Base-by-base conservation (phyloP, 2,329 filamentous ascomycete genomes). In the Cytospora piceae region DNA sequence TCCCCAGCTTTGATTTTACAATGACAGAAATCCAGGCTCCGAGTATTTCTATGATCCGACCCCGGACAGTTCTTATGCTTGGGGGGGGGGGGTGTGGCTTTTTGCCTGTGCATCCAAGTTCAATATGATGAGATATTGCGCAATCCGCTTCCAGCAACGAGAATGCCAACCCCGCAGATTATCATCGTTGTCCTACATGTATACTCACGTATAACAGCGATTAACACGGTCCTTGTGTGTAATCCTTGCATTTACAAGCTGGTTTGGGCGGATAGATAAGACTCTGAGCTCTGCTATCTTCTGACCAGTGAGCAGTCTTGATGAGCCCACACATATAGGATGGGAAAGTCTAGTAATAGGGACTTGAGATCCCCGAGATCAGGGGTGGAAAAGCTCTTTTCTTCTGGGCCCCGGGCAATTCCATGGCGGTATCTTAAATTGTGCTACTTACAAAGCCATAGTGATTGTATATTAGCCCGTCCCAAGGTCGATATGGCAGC, bases 101-200 rank as follows among this genome's bases (percentile, higher is more conserved):
- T 7, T 14, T 49, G 46, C n/a, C 46, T 24, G n/a, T 49, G n/a
- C n/a, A 49, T 4, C 22, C n/a, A 49, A 49, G 46, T n/a, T 24
- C 17, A 22, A 54, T 11, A 7, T 22, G 32, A n/a, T 39, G 49
- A 39, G 59, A 46, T 29, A 53, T 61, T 27, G 49, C 49, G 49
- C 58, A 53, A 54, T 54, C 24, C 37, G 17, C 11, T n/a, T 20
- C 14, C 14, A 29, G 24, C 32, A 27, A 54, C 42, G 49, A 61
- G 49, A 42, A 54, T 24, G 39, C 20, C 39, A 24, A 53, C 24
- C 51, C 59, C 51, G 59, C 34, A 54, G 42, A 7, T 32, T 54
- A 42, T 29, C 24, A 54, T 22, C 31, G 34, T 32, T 31, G 24
- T n/a, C 9, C 6, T 24, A 24, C 5, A 49, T 49, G 20, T 24